Conservation (phyloP, 2,329 filamentous ascomycete species). For the Sclerotinia spermophila region DNA sequence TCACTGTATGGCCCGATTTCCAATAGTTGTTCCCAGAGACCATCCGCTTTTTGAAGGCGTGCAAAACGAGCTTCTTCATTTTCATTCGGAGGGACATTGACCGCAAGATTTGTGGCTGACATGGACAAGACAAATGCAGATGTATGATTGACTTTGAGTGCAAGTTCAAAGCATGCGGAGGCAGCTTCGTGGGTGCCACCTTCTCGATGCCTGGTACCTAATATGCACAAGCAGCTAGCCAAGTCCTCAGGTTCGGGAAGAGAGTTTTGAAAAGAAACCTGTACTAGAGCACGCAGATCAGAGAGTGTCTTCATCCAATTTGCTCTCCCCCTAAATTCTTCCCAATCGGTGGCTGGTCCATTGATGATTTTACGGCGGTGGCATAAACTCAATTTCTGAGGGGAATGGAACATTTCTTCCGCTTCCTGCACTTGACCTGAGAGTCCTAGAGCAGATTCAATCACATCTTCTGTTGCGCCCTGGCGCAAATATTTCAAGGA, state of each 20-base stretch:
- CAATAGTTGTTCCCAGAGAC: background rate
- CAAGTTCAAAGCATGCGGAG: slow-evolving; percentile 3
- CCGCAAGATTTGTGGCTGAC: slow-evolving; percentile 6
- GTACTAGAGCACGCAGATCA: background rate
- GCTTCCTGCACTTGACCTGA: background rate
- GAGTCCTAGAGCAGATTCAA: slow-evolving; percentile 1
- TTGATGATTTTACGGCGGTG: slow-evolving; percentile 1
- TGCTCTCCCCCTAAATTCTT: slow-evolving; percentile 11
- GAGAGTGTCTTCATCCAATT: slow-evolving; percentile 14
- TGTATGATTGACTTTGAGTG: background rate
- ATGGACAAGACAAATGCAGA: slow-evolving; percentile 11
- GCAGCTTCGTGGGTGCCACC: background rate
- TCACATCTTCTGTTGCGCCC: slow-evolving; percentile 2
- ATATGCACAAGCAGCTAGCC: slow-evolving; percentile 8
- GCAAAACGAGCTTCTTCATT: background rate
- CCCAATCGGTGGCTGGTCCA: background rate
- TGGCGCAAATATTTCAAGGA: slow-evolving; percentile 5
- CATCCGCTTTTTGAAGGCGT: slow-evolving; percentile 6
- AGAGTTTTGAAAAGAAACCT: slow-evolving; percentile 10
- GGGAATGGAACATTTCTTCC: background rate
- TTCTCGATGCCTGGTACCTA: slow-evolving; percentile 3
- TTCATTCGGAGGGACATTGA: background rate
- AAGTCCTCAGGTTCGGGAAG: background rate
- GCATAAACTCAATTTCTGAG: slow-evolving; percentile 1
- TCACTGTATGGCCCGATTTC: background rate